Evolutionary conservation across 2,329 filamentous ascomycete species (phyloP), one percentile per base, ranked within the genome.

Genomic region (Cladosporium sp.): DNA sequence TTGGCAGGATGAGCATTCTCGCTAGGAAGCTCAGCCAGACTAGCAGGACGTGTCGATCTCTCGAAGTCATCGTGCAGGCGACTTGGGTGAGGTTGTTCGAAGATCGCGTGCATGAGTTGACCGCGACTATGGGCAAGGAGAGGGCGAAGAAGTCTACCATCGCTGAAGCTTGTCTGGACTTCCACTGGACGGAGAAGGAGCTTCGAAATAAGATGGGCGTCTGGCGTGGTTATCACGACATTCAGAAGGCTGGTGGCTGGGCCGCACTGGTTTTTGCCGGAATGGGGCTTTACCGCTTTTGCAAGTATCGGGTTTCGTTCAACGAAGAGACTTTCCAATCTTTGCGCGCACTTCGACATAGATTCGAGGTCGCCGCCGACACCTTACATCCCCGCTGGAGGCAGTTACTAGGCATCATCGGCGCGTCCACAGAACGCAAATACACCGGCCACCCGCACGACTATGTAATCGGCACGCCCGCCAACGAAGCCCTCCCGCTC

Each of bases 181-280:
- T 82, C 52, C 70, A 70, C 2, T 81, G 78, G 78, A 71, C 74
- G 3, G 79, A 81, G 56, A 81, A 81, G 57, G 78, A 82, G 53
- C 60, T 81, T 15, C 71, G 79, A 11, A 82, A 82, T 56, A 73
- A 73, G 49, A 67, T 66, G 61, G 73, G 70, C 1, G 72, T 82
- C 50, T 82, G 79, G 79, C 73, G 77, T 47, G 78, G 79, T 9
- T 82, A 82, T 60, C 74, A 78, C 55, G 77, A 81, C 59, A 80
- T 82, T 57, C 77, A 80, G 62, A 74, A 79, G 44, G 71, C 73
- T 15, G 79, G 75, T 3, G 79, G 79, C 3, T 82, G 78, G 78
- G 73, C 72, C 2, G 71, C 76, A 9, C 68, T 82, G 3, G 73
- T 80, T 2, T 82, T 82, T 56, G 74, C 79, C 4, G 78, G 79